These are phyloP conservation scores for Botryotinia calthae DNA, from an alignment of 2,329 filamentous ascomycete genomes.

Conservation along the genomic window DNA sequence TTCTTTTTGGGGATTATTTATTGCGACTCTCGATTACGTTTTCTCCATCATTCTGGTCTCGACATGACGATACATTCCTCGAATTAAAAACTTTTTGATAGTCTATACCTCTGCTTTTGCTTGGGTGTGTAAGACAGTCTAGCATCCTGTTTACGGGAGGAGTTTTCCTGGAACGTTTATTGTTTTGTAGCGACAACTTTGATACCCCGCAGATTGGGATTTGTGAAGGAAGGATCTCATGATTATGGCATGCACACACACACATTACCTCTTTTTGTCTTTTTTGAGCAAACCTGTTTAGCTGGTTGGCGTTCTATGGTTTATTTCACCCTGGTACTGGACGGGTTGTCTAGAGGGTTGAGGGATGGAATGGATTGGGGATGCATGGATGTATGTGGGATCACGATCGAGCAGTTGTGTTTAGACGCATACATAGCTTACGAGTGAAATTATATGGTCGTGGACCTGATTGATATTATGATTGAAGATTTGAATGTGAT, in stretches of 20 bases:
- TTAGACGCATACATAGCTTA: slow-evolving; percentile 15
- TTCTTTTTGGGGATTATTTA: slow-evolving; percentile 24
- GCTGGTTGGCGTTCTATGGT: slow-evolving; percentile 12
- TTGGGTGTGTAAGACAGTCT: slow-evolving; percentile 35
- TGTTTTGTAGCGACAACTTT: slow-evolving; percentile 14
- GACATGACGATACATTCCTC: slow-evolving; percentile 16
- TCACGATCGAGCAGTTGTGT: slow-evolving; percentile 9
- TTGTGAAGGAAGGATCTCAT: background rate
- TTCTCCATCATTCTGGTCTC: slow-evolving; percentile 30
- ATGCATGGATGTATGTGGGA: background rate
- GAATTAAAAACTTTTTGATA: slow-evolving; percentile 39
- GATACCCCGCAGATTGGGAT: slow-evolving; percentile 14
- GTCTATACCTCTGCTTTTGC: slow-evolving; percentile 27
- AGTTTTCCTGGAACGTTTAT: slow-evolving; percentile 29
- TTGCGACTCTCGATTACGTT: slow-evolving; percentile 23
- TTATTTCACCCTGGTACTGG: slow-evolving; percentile 15
- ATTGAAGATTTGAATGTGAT: background rate
- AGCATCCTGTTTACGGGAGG: slow-evolving; percentile 41
- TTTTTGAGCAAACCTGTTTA: background rate
- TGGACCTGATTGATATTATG: background rate
- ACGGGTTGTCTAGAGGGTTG: slow-evolving; percentile 16
- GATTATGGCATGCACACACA: background rate
- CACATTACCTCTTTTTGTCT: background rate
- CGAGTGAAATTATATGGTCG: slow-evolving; percentile 8
- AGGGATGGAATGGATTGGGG: slow-evolving; percentile 1